A percentile compares a stretch with the other conserved stretches of the same genome.
These are phyloP conservation scores for Claviceps digitariae DNA, from an alignment of 2,329 filamentous ascomycete genomes.

Conservation along the genomic window DNA sequence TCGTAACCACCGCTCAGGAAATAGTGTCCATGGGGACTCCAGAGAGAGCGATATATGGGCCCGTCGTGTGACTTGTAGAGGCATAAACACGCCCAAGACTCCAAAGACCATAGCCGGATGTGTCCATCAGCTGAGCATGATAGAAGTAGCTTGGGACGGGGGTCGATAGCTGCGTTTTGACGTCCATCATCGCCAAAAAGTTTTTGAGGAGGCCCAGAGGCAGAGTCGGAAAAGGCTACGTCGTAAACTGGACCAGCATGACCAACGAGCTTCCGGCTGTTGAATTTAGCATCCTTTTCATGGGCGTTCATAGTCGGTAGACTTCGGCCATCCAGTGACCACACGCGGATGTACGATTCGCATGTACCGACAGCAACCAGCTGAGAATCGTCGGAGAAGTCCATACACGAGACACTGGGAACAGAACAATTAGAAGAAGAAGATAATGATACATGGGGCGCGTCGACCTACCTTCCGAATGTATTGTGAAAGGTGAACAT, in stretches of 20 bases:
- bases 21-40: slow-evolving; percentile 91
- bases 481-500: slow-evolving; percentile 99
- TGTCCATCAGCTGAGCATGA: slow-evolving; percentile 81
- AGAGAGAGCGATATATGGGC: slow-evolving; percentile 76
- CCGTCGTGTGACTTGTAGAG: slow-evolving; percentile 89
- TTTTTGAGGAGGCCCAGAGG: slow-evolving; percentile 37
- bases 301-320: slow-evolving; percentile 52
- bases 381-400: slow-evolving; percentile 84
- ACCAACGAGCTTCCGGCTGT: slow-evolving; percentile 63
- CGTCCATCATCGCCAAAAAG: slow-evolving; percentile 37
- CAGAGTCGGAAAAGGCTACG: slow-evolving; percentile 69
- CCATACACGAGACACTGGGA: slow-evolving; percentile 73
- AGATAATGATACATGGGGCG: background rate
- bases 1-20: slow-evolving; percentile 82
- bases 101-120: slow-evolving; percentile 83
- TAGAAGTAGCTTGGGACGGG: slow-evolving; percentile 60
- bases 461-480: slow-evolving; percentile 57
- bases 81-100: slow-evolving; percentile 83
- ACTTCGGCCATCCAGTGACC: slow-evolving; percentile 76
- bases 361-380: slow-evolving; percentile 80
- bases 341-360: slow-evolving; percentile 92
- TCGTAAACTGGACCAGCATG: slow-evolving; percentile 83
- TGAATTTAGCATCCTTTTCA: slow-evolving; percentile 46
- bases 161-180: slow-evolving; percentile 30
- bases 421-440: background rate